phyloP scores from a whole-genome alignment of 306 rosid genomes.

The Rosa lucieae region DNA sequence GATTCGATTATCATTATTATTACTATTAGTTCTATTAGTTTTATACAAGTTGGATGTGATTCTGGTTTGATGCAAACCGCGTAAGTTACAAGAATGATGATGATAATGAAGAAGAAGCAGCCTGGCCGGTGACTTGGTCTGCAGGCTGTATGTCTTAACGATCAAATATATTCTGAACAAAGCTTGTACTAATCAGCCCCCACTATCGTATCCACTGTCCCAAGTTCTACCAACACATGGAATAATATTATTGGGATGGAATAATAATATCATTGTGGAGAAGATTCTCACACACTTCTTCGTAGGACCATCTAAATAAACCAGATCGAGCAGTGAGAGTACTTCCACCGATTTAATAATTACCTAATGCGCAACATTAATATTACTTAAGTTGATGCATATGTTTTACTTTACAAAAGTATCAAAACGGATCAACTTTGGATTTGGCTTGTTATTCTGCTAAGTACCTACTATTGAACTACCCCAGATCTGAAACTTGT shows the following conservation, averaged over 20 bases:
- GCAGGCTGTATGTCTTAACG: slow-evolving; percentile 11
- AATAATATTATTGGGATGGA: slow-evolving; percentile 48
- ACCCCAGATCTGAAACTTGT: neutral
- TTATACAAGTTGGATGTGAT: slow-evolving; percentile 17
- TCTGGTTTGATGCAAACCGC: slow-evolving; percentile 37
- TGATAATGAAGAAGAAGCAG: slow-evolving; percentile 14
- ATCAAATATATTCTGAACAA: slow-evolving; percentile 29
- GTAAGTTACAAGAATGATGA: slow-evolving; percentile 29
- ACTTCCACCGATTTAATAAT: neutral
- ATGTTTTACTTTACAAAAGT: slow-evolving; percentile 12
- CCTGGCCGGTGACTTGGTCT: slow-evolving; percentile 17
- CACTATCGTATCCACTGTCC: slow-evolving; percentile 56
- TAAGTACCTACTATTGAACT: neutral
- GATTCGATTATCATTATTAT: neutral
- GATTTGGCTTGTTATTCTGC: slow-evolving; percentile 26
- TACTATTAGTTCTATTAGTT: neutral
- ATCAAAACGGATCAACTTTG: slow-evolving; percentile 31
- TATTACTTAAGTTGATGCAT: neutral
- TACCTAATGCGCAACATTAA: neutral
- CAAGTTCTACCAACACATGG: slow-evolving; percentile 58
- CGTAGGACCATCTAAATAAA: slow-evolving; percentile 27
- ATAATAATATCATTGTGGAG: slow-evolving; percentile 49
- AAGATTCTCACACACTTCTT: slow-evolving; percentile 44
- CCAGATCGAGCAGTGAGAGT: neutral
- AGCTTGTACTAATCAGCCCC: slow-evolving; percentile 46